Conservation (phyloP, 768 basidiomycete species). For the Paxillus involutus region DNA sequence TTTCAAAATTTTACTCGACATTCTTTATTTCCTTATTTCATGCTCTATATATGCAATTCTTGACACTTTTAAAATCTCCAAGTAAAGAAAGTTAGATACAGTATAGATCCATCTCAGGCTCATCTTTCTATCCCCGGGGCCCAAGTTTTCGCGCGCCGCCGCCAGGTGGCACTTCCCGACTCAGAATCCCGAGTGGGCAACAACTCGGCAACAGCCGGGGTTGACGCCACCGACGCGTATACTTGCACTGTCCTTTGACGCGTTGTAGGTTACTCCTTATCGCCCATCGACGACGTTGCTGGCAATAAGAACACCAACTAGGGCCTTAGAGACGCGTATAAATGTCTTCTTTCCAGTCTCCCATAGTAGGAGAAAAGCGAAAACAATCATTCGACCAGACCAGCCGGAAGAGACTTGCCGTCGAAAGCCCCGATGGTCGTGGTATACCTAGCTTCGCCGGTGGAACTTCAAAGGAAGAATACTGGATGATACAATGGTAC, state of each 20-base stretch:
- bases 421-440: constrained; percentile 18
- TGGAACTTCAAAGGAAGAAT: constrained; percentile 33
- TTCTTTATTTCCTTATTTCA: too few relatives aligned
- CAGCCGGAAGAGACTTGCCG: constrained; percentile 28
- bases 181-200: too few relatives aligned
- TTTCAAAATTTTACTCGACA: too few relatives aligned
- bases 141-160: too few relatives aligned
- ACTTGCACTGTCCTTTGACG: neutral
- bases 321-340: neutral
- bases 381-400: constrained; percentile 24
- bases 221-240: constrained; percentile 23
- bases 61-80: too few relatives aligned
- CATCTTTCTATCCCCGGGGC: too few relatives aligned
- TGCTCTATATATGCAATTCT: too few relatives aligned
- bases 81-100: too few relatives aligned
- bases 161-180: too few relatives aligned
- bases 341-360: constrained; percentile 22
- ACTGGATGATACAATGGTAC: constrained; percentile 84
- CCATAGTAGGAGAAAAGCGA: constrained; percentile 28
- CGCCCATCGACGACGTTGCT: neutral
- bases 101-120: too few relatives aligned
- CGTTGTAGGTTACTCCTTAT: neutral
- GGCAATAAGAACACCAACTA: neutral
- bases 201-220: constrained; percentile 12
- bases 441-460: constrained; percentile 7